Base-by-base conservation (phyloP, 352 stramenopile species). In the Pythium oligandrum region DNA sequence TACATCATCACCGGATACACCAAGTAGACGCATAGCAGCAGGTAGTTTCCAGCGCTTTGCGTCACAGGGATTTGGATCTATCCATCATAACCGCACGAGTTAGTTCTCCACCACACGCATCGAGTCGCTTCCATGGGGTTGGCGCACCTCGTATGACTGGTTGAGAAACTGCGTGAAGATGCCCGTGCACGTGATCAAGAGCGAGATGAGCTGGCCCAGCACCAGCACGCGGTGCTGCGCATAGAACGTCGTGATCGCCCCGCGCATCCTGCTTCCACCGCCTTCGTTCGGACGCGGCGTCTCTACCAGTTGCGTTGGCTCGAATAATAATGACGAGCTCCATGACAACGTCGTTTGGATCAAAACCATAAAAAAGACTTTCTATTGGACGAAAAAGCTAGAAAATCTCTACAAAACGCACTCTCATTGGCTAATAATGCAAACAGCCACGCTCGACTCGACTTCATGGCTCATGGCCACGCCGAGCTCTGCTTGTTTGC, bases 81-180 rank as follows among this genome's bases (percentile, higher is more conserved):
- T 11, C 3, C 17, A 63, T 26, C 33, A 73, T 63, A 49, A 6
- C 32, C 17, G 32, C 45, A 82, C 60, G 47, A 26, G 17, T 26
- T 26, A 26, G 17, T 26, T 26, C 17, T 26, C 17, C 17, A 26
- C 17, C 17, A 26, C 17, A 26, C 17, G 17, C 17, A 26, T 26
- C 17, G 17, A 26, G 17, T 26, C 17, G 17, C 17, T 26, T 26
- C 17, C 17, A 26, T 26, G 17, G 17, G 17, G 17, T 0, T 26
- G 17, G 17, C 17, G 17, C 58, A 77, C 75, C 68, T 80, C 53
- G 50, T 95, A 95, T 51, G 79, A 87, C 33, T 83, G 71, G 51
- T 78, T 90, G 42, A 97, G 72, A 34, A 77, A 58, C 44, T 95
- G 78, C 11, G 86, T 91, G 68, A 93, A 96, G 40, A 97, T 75